phyloP scores from a whole-genome alignment of 352 stramenopile genomes.

The Halophytophthora polymorphica region DNA sequence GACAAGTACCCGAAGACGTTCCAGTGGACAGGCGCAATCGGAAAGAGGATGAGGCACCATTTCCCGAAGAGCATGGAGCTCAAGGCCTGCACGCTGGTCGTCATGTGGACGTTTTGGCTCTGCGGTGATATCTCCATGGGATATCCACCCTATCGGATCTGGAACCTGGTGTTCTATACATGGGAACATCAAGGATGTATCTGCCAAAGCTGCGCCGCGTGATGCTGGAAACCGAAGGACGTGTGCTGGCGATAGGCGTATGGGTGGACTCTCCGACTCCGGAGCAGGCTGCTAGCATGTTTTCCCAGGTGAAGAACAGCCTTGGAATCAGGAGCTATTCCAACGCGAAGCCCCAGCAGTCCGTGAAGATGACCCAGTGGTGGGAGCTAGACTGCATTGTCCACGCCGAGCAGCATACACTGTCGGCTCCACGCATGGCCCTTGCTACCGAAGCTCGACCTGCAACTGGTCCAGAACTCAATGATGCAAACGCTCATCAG shows the following conservation, averaged over 20 bases:
- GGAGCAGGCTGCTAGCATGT: conserved; percentile 16
- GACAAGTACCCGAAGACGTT: conserved; percentile 16
- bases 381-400: too few species aligned
- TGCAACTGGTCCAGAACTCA: too few species aligned
- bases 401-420: too few species aligned
- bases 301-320: conserved; percentile 15
- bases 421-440: too few species aligned
- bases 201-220: conserved; percentile 18
- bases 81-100: conserved; percentile 8
- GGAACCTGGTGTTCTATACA: conserved; percentile 9
- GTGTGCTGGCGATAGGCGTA: conserved; percentile 13
- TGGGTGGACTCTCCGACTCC: conserved; percentile 19
- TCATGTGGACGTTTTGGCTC: conserved; percentile 16
- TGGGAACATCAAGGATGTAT: conserved; percentile 3
- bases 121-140: conserved; percentile 10
- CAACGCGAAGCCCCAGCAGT: too few species aligned
- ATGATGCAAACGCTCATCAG: too few species aligned
- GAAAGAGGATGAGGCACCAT: conserved; percentile 17
- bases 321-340: conserved; percentile 4
- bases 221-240: conserved; percentile 21
- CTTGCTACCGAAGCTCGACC: too few species aligned
- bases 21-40: conserved; percentile 9
- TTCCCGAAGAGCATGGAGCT: conserved; percentile 19
- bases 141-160: conserved; percentile 23
- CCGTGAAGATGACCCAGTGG: too few species aligned